phyloP scores from a whole-genome alignment of 108 stramenopile genomes.

The Cylindrotheca fusiformis region DNA sequence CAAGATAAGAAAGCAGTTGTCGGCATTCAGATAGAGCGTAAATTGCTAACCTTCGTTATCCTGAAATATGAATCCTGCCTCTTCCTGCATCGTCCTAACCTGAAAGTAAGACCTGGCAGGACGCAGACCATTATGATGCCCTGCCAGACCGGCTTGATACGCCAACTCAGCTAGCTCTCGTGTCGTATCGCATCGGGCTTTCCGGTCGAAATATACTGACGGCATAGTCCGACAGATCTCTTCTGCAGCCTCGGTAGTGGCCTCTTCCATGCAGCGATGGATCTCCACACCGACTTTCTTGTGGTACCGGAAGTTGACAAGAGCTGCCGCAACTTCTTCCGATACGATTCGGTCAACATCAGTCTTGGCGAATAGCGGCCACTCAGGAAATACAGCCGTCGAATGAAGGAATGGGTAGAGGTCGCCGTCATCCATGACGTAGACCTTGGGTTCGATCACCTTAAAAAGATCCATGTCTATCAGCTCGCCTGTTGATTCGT shows the following conservation, averaged over 20 bases:
- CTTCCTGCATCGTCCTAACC: constrained; percentile 6
- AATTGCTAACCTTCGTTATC: not conserved
- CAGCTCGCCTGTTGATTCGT: constrained; percentile 4
- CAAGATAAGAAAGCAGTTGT: not conserved
- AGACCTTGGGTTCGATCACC: constrained; percentile 16
- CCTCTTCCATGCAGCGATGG: not conserved
- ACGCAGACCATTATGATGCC: constrained; percentile 15
- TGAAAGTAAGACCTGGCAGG: constrained; percentile 7
- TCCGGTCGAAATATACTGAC: not conserved
- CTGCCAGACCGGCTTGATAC: not conserved
- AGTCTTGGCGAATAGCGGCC: constrained; percentile 17
- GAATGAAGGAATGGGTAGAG: constrained; percentile 21
- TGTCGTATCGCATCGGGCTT: constrained; percentile 13
- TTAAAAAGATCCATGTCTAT: constrained; percentile 19
- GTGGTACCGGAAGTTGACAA: constrained; percentile 6
- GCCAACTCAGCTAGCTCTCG: constrained; percentile 1
- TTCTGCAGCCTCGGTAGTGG: not conserved
- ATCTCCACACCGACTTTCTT: constrained; percentile 1
- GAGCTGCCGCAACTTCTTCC: constrained; percentile 1
- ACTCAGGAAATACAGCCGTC: constrained; percentile 25
- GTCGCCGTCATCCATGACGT: constrained; percentile 14
- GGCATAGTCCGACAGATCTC: not conserved
- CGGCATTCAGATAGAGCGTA: not conserved
- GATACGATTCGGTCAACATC: not conserved
- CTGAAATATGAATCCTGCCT: constrained; percentile 6